phyloP scores from a whole-genome alignment of 1,284 basidiomycete species.

The Papiliotrema laurentii region DNA sequence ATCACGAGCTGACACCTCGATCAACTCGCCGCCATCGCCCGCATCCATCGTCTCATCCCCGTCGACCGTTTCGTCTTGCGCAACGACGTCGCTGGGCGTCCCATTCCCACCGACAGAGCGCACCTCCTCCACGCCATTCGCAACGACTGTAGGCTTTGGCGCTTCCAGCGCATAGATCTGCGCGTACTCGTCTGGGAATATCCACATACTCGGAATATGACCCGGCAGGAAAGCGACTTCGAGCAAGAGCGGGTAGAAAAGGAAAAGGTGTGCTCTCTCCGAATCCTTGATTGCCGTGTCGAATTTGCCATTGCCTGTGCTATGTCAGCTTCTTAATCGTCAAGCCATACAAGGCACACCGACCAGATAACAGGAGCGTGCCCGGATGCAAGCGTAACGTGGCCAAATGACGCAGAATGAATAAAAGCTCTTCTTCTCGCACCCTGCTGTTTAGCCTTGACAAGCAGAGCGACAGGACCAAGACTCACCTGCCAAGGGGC shows the following conservation, averaged over 20 bases:
- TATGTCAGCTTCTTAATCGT: background rate
- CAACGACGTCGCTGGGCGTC: conserved; percentile 5
- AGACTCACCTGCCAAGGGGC: conserved; percentile 70
- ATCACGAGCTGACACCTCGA: conserved; percentile 61
- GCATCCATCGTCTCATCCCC: conserved; percentile 26
- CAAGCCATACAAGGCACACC: background rate
- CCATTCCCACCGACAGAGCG: conserved; percentile 7
- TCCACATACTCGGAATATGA: conserved; percentile 64
- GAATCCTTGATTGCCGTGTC: conserved; percentile 58
- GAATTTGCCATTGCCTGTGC: conserved; percentile 46
- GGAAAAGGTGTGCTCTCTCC: conserved; percentile 72
- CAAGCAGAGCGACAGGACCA: background rate
- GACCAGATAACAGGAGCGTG: background rate
- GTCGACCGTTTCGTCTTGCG: conserved; percentile 1
- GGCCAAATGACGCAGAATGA: conserved; percentile 71
- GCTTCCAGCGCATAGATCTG: conserved; percentile 17
- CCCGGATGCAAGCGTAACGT: conserved; percentile 63
- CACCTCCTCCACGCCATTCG: conserved; percentile 5
- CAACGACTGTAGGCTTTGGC: conserved; percentile 4
- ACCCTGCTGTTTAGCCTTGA: conserved; percentile 52
- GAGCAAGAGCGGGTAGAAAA: conserved; percentile 71
- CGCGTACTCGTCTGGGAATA: conserved; percentile 43
- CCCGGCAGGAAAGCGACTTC: conserved; percentile 68
- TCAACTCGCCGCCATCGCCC: conserved; percentile 37
- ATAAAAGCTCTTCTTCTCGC: conserved; percentile 84